phyloP scores from a whole-genome alignment of 2,329 filamentous ascomycete genomes.

The Pseudogymnoascus sp. region DNA sequence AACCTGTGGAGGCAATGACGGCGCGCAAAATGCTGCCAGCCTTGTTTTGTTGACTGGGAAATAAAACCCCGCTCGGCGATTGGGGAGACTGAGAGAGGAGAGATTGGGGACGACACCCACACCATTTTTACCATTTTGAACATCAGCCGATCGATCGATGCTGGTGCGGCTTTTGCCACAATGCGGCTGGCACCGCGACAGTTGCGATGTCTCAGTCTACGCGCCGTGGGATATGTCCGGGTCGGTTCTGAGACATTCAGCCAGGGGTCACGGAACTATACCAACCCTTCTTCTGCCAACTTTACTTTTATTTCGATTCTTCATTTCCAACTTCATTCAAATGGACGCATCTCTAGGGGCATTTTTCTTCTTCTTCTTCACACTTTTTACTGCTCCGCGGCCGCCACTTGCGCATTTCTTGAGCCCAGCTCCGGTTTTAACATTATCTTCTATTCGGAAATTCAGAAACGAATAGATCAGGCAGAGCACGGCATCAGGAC shows the following conservation, averaged over 20 bases:
- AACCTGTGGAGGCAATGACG: background rate
- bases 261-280: background rate
- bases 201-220: background rate
- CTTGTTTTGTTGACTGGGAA: background rate
- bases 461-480: background rate
- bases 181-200: slow-evolving; percentile 6
- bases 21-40: background rate
- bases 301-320: background rate
- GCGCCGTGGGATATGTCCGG: background rate
- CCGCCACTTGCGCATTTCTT: slow-evolving; percentile 4
- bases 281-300: slow-evolving; percentile 7
- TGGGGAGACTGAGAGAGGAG: background rate
- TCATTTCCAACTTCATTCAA: background rate
- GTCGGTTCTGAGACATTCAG: background rate
- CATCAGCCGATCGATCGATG: background rate
- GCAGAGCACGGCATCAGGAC: background rate
- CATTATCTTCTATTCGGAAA: background rate
- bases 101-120: background rate
- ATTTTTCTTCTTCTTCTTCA: background rate
- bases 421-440: background rate
- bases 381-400: background rate
- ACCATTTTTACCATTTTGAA: background rate
- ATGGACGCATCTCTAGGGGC: background rate
- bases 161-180: background rate
- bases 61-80: background rate